Evolutionary conservation across 768 basidiomycete genomes (phyloP), one percentile per base, ranked within the genome.

Genomic region (Rhizopogon vinicolor): DNA sequence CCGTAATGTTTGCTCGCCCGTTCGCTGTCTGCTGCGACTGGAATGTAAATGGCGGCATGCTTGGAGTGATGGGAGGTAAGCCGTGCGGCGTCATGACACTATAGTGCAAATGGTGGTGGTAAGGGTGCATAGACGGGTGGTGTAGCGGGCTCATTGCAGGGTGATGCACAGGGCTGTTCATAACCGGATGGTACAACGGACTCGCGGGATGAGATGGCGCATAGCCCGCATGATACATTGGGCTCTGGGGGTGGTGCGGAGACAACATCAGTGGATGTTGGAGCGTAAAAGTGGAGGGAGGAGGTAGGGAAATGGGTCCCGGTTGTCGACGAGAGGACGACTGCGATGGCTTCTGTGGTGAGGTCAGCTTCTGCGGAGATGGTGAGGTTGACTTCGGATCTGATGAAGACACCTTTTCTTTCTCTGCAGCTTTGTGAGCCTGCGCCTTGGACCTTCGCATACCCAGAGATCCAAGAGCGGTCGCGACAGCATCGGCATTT

Each of bases 41-140:
- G 70, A 97, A 95, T 12, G 85, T 86, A 72, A 97, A 98, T 5
- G 92, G 85, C 1, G 96, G 96, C 95, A 98, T 98, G 57, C 89
- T 90, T 0, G 95, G 94, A n/a, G 95, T 97, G 64, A 97, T 93
- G 1, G 91, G 89, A 13, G 91, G 90, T n/a, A 93, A 73, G 0
- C 90, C 89, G 59, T 86, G 82, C n/a, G 87, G 87, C 9, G 88
- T 91, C 58, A 86, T 76, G 33, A 74, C 68, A 42, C 70, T 62
- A 43, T 70, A 70, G 45, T 70, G 66, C 28, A 63, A 54, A 39
- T 57, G 55, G 48, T 50, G 56, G 49, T 62, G 64, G 16, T 61
- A 61, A 44, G 63, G 60, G 53, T 70, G 66, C 60, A 62, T 60
- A 55, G 68, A 69, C 51, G 68, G 68, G 25, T 62, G 51, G 37